phyloP scores from a whole-genome alignment of 2,329 filamentous ascomycete genomes.

The Beauveria pseudobassiana region DNA sequence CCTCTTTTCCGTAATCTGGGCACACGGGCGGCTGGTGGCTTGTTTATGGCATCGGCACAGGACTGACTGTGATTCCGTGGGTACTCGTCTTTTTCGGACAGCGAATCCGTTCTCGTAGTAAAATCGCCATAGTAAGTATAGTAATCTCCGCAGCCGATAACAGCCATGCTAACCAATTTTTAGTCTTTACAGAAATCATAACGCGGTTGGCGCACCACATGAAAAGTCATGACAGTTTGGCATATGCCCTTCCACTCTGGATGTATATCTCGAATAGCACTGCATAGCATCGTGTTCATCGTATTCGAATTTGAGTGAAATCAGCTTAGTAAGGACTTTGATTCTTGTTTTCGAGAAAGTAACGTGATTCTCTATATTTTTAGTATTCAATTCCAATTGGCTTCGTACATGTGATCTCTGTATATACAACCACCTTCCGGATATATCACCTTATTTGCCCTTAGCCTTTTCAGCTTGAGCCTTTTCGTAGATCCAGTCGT shows the following conservation, averaged over 20 bases:
- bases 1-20: conserved; percentile 68
- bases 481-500: conserved; percentile 95
- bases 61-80: conserved; percentile 79
- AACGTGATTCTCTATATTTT: background rate
- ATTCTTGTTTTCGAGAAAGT: background rate
- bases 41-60: conserved; percentile 63
- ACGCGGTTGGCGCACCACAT: background rate
- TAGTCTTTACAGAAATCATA: background rate
- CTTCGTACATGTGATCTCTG: background rate
- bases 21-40: conserved; percentile 60
- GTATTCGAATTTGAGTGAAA: background rate
- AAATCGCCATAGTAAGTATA: conserved; percentile 57
- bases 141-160: background rate
- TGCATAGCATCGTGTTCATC: background rate
- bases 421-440: background rate
- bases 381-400: background rate
- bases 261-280: background rate
- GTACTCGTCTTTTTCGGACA: conserved; percentile 73
- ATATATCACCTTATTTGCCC: background rate
- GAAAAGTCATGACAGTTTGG: background rate
- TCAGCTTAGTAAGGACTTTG: background rate
- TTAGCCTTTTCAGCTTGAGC: conserved; percentile 52
- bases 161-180: background rate
- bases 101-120: conserved; percentile 65
- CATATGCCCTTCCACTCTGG: background rate